Evolutionary conservation across 2,329 filamentous ascomycete genomes (phyloP), one percentile per base, ranked within the genome.

Genomic region (Orbilia javanica): DNA sequence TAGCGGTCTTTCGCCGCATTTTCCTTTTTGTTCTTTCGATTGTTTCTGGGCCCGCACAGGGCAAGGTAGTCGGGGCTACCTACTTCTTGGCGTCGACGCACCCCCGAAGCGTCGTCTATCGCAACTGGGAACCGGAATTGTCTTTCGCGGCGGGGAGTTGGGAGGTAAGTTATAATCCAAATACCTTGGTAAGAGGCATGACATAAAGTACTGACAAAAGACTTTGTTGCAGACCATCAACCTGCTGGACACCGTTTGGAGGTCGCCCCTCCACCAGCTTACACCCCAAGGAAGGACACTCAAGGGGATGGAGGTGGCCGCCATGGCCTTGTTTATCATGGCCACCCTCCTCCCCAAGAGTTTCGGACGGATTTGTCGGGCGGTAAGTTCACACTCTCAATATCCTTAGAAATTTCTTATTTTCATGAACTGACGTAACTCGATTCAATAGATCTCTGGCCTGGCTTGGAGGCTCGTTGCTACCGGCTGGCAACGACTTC

Each of bases 21-120:
- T 60, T 60, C 55, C 34, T 60, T 42, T 25, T 34, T n/a, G 8
- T 60, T 18, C n/a, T 27, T n/a, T 60, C 20, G 15, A 1, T 60
- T 25, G 1, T 42, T 13, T 29, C n/a, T 36, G 52, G 52, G 52
- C 52, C 52, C 18, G n/a, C 29, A 36, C 52, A 57, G 52, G 52
- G 52, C 29, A 36, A 34, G 52, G 52, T 36, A 57, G 52, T 29
- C 52, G 52, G 52, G 29, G 29, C 52, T 57, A 57, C 52, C 52
- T 57, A 57, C 25, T 57, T 57, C 52, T 34, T 57, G 29, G 52
- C n/a, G 52, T n/a, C 52, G 52, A 57, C 52, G 52, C 52, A 57
- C 52, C 52, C 52, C 52, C 52, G 52, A 36, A 57, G 52, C 52
- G 52, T 57, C 52, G 29, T 57, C 29, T 57, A 57, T 36, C 52